A percentile compares a stretch with the other conserved stretches of the same genome.
Conservation (phyloP, 345 rosid species). For the Salix caprea region DNA sequence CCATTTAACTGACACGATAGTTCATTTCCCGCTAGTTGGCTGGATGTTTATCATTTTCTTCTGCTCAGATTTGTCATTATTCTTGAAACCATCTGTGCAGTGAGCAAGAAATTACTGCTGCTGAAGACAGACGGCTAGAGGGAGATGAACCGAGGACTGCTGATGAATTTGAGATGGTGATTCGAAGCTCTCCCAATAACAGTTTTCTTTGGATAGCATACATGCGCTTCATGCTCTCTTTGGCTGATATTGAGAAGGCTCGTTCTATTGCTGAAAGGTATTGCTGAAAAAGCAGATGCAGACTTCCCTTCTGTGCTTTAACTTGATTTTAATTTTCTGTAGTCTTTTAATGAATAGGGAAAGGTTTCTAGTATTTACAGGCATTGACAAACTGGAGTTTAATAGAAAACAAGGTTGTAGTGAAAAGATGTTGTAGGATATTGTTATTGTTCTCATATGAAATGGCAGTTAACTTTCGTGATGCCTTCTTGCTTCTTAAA, state of each 20-base stretch:
- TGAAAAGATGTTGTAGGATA: background rate
- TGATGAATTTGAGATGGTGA: constrained; percentile 86
- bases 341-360: background rate
- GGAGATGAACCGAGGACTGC: constrained; percentile 72
- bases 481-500: constrained; percentile 25
- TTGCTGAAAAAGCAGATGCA: background rate
- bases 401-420: background rate
- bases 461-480: background rate
- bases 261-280: constrained; percentile 94
- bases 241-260: constrained; percentile 85
- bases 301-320: background rate
- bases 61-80: background rate
- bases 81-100: constrained; percentile 31
- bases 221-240: constrained; percentile 74
- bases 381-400: background rate
- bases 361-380: background rate
- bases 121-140: constrained; percentile 83
- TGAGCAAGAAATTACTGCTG: constrained; percentile 80
- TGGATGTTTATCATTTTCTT: background rate
- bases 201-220: constrained; percentile 93
- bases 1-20: background rate
- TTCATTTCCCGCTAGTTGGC: background rate
- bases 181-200: constrained; percentile 90
- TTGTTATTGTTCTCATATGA: background rate
- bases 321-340: background rate